phyloP scores from a whole-genome alignment of 108 stramenopile species.

The Cyclotella choctawhatcheeana region DNA sequence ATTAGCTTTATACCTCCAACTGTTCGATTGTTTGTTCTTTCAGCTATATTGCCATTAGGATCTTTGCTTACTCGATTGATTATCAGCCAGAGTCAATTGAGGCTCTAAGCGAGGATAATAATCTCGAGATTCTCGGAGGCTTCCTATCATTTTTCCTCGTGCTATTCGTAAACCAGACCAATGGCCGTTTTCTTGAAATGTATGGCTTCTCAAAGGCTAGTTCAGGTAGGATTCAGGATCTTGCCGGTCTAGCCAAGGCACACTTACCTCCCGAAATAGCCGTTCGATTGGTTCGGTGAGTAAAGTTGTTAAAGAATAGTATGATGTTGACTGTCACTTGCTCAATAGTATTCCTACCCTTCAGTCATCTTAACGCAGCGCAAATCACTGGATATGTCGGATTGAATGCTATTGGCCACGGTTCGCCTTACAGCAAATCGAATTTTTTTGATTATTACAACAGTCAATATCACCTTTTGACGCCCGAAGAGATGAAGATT shows the following conservation, averaged over 20 bases:
- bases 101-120: constrained; percentile 8
- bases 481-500: constrained; percentile 34
- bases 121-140: constrained; percentile 43
- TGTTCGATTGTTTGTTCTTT: too few relatives aligned
- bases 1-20: too few relatives aligned
- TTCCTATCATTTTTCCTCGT: constrained; percentile 66
- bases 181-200: constrained; percentile 46
- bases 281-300: constrained; percentile 37
- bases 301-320: too few relatives aligned
- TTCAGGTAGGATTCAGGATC: constrained; percentile 56
- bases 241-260: constrained; percentile 35
- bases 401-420: constrained; percentile 22
- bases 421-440: constrained; percentile 17
- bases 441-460: constrained; percentile 54
- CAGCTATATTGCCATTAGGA: constrained; percentile 35
- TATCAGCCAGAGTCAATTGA: constrained; percentile 28
- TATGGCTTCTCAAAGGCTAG: constrained; percentile 48
- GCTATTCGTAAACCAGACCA: constrained; percentile 55
- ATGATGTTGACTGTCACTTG: too few relatives aligned
- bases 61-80: constrained; percentile 16
- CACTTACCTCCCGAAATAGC: constrained; percentile 48
- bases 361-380: constrained; percentile 61
- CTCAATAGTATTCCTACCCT: too few relatives aligned
- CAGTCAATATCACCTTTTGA: constrained; percentile 30
- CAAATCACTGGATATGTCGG: constrained; percentile 59